These are phyloP conservation scores for Elsinoe necatrix DNA, from an alignment of 2,329 filamentous ascomycete genomes.

Conservation along the genomic window DNA sequence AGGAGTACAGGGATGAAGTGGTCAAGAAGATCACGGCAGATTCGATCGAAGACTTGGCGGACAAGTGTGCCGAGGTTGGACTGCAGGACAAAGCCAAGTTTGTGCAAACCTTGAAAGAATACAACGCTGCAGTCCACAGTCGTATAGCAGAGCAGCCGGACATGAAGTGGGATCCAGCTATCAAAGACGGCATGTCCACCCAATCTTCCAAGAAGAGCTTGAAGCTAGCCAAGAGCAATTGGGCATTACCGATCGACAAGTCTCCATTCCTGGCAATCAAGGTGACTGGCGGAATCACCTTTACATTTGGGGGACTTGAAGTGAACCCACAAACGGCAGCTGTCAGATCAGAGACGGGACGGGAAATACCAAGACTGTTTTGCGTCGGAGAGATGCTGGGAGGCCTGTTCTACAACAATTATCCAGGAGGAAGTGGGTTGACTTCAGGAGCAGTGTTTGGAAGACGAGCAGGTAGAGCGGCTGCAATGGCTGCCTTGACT, in stretches of 20 bases:
- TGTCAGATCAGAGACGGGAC: constrained; percentile 42
- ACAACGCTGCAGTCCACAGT: constrained; percentile 49
- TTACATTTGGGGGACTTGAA: constrained; percentile 58
- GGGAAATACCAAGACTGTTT: constrained; percentile 48
- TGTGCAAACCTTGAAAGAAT: constrained; percentile 45
- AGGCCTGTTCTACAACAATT: constrained; percentile 55
- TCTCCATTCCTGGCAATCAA: constrained; percentile 55
- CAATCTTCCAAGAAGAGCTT: constrained; percentile 42
- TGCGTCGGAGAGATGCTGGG: constrained; percentile 60
- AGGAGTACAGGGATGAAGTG: constrained; percentile 55
- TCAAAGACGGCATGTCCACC: constrained; percentile 55
- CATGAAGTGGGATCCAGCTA: constrained; percentile 49
- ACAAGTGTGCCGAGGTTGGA: constrained; percentile 40
- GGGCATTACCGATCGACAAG: constrained; percentile 51
- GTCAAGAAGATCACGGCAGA: constrained; percentile 45
- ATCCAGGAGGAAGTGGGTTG: constrained; percentile 54
- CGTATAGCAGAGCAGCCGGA: constrained; percentile 39
- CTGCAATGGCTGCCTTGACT: constrained; percentile 20
- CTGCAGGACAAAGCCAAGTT: constrained; percentile 42
- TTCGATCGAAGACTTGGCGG: constrained; percentile 49
- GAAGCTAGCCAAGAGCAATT: constrained; percentile 53
- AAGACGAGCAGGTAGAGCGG: constrained; percentile 34
- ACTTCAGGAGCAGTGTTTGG: constrained; percentile 52
- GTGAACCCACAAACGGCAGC: constrained; percentile 47
- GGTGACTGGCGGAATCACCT: constrained; percentile 58